A percentile compares a stretch with the other conserved stretches of the same genome.
phyloP scores from a whole-genome alignment of 345 rosid genomes.

The Excoecaria agallocha region DNA sequence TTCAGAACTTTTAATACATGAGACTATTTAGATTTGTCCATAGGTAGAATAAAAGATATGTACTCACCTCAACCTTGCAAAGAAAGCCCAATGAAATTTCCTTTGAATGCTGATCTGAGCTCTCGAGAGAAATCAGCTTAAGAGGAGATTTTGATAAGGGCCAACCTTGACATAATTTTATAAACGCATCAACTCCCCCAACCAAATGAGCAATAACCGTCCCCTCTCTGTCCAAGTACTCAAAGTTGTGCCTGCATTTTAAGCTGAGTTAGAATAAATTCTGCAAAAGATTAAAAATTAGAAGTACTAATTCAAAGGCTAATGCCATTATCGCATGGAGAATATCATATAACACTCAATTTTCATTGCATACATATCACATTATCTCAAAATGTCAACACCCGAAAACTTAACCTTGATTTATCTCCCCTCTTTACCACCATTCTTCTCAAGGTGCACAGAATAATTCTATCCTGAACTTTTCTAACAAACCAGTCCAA shows the following conservation, averaged over 20 bases:
- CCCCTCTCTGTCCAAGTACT: conserved; percentile 69
- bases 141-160: conserved; percentile 49
- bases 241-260: conserved; percentile 56
- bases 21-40: background rate
- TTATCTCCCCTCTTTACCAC: conserved; percentile 51
- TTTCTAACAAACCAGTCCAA: conserved; percentile 64
- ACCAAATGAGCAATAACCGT: conserved; percentile 55
- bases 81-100: conserved; percentile 54
- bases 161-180: conserved; percentile 71
- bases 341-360: background rate
- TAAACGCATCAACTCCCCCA: conserved; percentile 57
- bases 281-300: background rate
- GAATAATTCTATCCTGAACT: conserved; percentile 64
- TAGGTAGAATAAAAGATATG: background rate
- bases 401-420: conserved; percentile 46
- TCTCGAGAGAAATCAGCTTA: conserved; percentile 49
- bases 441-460: conserved; percentile 55
- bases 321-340: no score
- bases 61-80: conserved; percentile 60
- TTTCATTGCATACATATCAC: background rate
- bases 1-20: background rate
- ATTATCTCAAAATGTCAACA: background rate
- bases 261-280: conserved; percentile 13
- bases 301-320: background rate
- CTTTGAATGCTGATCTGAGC: conserved; percentile 40